Evolutionary conservation across 495 filamentous ascomycete species (phyloP).

Genomic region (Parathielavia appendiculata): DNA sequence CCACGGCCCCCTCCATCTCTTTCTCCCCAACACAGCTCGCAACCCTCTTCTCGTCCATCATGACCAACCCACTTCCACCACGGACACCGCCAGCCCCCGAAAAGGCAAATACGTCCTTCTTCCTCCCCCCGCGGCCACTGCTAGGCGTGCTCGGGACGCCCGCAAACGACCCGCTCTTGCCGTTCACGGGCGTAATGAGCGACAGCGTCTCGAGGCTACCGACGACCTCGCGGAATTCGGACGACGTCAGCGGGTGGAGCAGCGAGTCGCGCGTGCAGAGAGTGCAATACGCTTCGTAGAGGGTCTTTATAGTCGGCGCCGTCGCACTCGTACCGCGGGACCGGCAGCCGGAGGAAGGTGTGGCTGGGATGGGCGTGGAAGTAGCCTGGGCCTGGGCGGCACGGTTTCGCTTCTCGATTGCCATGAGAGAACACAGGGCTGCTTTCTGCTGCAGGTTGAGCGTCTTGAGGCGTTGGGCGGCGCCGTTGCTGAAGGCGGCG

Average conservation of each 20-base stretch:
- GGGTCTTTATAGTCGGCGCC: constrained; percentile 68
- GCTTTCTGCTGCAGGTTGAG: constrained; percentile 97
- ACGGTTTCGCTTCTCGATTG: constrained; percentile 64
- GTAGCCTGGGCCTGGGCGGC: constrained; percentile 55
- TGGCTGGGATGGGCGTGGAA: constrained; percentile 6
- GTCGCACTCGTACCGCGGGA: constrained; percentile 11
- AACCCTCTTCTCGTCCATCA: constrained; percentile 61
- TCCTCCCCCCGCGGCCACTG: constrained; percentile 17
- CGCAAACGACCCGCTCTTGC: constrained; percentile 57
- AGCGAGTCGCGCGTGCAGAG: constrained; percentile 79
- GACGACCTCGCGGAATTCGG: constrained; percentile 93
- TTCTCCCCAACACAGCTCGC: constrained; percentile 72
- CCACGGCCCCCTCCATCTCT: constrained; percentile 60
- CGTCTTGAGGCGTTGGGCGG: constrained; percentile 71
- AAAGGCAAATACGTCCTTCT: constrained; percentile 35
- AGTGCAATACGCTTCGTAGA: constrained; percentile 72
- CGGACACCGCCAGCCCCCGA: constrained; percentile 14
- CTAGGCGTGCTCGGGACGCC: constrained; percentile 45
- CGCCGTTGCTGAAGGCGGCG: constrained; percentile 77
- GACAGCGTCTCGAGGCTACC: constrained; percentile 80
- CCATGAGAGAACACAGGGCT: constrained; percentile 78
- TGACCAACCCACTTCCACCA: constrained; percentile 31
- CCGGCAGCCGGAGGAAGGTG: constrained; percentile 27
- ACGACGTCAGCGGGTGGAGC: constrained; percentile 77
- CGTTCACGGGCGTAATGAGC: constrained; percentile 71